Evolutionary conservation across 2,329 filamentous ascomycete species (phyloP).

Genomic region (Dryadomyces sulphureus): DNA sequence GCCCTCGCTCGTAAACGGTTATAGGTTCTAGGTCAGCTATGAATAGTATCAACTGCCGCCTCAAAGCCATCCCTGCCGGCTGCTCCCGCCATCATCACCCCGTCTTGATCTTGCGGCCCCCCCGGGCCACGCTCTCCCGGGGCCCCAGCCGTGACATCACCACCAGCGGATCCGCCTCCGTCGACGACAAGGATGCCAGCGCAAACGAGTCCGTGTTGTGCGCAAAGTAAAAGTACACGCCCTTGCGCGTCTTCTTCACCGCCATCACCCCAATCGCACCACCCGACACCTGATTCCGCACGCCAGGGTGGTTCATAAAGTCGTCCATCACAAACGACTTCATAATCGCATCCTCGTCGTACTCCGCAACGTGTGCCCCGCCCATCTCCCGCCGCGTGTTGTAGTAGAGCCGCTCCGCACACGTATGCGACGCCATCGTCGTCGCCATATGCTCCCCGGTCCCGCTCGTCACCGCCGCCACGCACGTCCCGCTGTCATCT

Average conservation of each 20-base stretch:
- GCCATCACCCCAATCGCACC: slow-evolving; percentile 83
- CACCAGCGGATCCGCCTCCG: slow-evolving; percentile 59
- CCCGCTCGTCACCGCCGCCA: slow-evolving; percentile 80
- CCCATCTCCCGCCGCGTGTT: slow-evolving; percentile 43
- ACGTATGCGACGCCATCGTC: slow-evolving; percentile 76
- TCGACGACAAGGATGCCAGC: slow-evolving; percentile 73
- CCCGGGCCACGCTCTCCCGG: slow-evolving; percentile 8
- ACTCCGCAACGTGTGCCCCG: slow-evolving; percentile 49
- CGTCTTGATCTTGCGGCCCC: slow-evolving; percentile 34
- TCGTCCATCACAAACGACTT: slow-evolving; percentile 69
- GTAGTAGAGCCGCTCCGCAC: slow-evolving; percentile 72
- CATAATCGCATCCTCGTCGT: slow-evolving; percentile 64
- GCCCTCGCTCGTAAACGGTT: not conserved
- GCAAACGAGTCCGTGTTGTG: slow-evolving; percentile 91
- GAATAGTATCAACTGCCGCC: no score
- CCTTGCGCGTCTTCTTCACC: slow-evolving; percentile 67
- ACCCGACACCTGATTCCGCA: slow-evolving; percentile 62
- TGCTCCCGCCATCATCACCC: no score
- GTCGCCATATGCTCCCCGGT: slow-evolving; percentile 98
- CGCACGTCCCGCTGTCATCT: slow-evolving; percentile 53
- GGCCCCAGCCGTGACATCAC: slow-evolving; percentile 66
- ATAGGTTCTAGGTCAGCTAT: slow-evolving; percentile 5
- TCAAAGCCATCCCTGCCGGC: no score
- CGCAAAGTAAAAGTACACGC: slow-evolving; percentile 78
- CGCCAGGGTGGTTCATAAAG: slow-evolving; percentile 84